Evolutionary conservation across 1,284 basidiomycete species (phyloP).

Genomic region (Takashimella koratensis): DNA sequence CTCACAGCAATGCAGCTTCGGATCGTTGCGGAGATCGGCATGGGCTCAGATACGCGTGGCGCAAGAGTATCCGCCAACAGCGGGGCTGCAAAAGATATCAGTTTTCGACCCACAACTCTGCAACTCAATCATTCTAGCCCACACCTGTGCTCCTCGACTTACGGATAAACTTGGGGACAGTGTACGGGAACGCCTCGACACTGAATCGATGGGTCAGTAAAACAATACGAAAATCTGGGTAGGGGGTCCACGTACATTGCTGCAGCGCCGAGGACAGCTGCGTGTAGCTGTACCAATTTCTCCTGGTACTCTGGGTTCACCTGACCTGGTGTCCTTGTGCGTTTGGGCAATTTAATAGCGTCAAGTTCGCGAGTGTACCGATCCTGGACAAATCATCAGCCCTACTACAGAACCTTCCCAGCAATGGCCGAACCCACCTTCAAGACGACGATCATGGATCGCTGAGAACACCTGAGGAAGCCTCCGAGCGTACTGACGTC

Average conservation of each 20-base stretch:
- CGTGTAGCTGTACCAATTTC: conserved; percentile 73
- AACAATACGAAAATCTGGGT: neutral
- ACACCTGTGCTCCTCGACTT: too few relatives aligned
- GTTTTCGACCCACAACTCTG: too few relatives aligned
- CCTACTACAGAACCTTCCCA: neutral
- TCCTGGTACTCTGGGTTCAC: conserved; percentile 64
- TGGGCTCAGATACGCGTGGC: conserved; percentile 78
- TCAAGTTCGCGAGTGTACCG: conserved; percentile 68
- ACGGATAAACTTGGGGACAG: conserved; percentile 66
- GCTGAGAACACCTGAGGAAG: conserved; percentile 87
- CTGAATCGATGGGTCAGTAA: conserved; percentile 15
- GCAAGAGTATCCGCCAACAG: conserved; percentile 44
- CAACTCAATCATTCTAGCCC: too few relatives aligned
- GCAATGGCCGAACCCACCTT: conserved; percentile 56
- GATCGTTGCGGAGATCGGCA: conserved; percentile 87
- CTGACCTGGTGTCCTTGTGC: conserved; percentile 56
- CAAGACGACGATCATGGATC: conserved; percentile 78
- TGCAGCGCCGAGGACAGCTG: conserved; percentile 74
- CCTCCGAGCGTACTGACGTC: conserved; percentile 66
- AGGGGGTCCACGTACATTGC: conserved; percentile 45
- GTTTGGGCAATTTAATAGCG: conserved; percentile 64
- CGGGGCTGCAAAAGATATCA: conserved; percentile 23
- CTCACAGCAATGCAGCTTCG: conserved; percentile 69
- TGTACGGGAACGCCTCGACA: conserved; percentile 59
- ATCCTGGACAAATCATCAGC: too few relatives aligned